phyloP scores from a whole-genome alignment of 345 rosid genomes.

The Jatropha curcas region DNA sequence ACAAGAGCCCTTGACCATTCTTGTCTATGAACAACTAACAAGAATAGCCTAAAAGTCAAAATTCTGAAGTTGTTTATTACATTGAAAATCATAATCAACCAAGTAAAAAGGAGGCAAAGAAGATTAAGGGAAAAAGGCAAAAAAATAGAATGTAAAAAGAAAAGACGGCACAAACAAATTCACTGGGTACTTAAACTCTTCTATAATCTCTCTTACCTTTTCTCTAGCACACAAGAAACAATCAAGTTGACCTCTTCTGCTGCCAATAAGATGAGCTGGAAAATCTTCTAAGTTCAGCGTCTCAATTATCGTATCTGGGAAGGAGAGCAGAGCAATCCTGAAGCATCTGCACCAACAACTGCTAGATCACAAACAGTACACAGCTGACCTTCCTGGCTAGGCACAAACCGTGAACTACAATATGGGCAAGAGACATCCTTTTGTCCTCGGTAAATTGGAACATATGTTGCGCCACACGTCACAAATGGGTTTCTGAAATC shows the following conservation, averaged over 20 bases:
- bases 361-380: slow-evolving; percentile 84
- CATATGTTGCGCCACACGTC: slow-evolving; percentile 84
- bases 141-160: not conserved
- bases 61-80: slow-evolving; percentile 39
- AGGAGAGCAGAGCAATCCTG: slow-evolving; percentile 89
- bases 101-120: slow-evolving; percentile 8
- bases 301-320: slow-evolving; percentile 55
- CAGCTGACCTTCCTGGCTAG: slow-evolving; percentile 64
- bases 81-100: slow-evolving; percentile 35
- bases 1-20: slow-evolving; percentile 32
- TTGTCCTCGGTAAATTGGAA: slow-evolving; percentile 91
- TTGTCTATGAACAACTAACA: slow-evolving; percentile 40
- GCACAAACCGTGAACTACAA: slow-evolving; percentile 79
- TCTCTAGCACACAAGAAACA: slow-evolving; percentile 20
- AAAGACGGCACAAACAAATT: slow-evolving; percentile 28
- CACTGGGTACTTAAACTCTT: slow-evolving; percentile 23
- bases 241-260: slow-evolving; percentile 6
- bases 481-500: slow-evolving; percentile 96
- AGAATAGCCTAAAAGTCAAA: slow-evolving; percentile 38
- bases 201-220: slow-evolving; percentile 26
- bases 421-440: slow-evolving; percentile 84
- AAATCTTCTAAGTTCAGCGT: not conserved
- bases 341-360: slow-evolving; percentile 87
- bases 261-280: slow-evolving; percentile 15
- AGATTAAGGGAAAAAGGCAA: not conserved